These are phyloP conservation scores for Cercospora sojina DNA, from an alignment of 2,329 filamentous ascomycete genomes.

Conservation along the genomic window DNA sequence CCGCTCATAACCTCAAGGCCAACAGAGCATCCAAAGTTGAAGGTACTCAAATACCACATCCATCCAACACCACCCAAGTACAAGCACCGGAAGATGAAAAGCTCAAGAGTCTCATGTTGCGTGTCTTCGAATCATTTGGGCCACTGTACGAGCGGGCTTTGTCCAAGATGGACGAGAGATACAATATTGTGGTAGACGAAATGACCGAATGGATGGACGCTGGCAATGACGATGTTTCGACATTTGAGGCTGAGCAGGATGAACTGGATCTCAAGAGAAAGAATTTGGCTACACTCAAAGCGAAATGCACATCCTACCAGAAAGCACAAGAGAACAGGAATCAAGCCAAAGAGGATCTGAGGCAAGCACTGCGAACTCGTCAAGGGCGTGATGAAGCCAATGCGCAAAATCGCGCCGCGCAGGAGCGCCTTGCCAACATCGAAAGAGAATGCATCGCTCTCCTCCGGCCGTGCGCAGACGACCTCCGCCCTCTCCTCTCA, in stretches of 20 bases:
- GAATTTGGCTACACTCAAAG: slow-evolving; percentile 24
- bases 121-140: slow-evolving; percentile 28
- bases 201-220: slow-evolving; percentile 27
- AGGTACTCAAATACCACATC: slow-evolving; percentile 12
- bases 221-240: slow-evolving; percentile 21
- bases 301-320: slow-evolving; percentile 23
- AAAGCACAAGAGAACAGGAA: slow-evolving; percentile 28
- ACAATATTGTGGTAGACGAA: slow-evolving; percentile 26
- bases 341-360: slow-evolving; percentile 25
- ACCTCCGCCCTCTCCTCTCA: slow-evolving; percentile 24
- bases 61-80: slow-evolving; percentile 19
- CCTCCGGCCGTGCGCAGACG: slow-evolving; percentile 28
- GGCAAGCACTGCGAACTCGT: slow-evolving; percentile 27
- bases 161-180: slow-evolving; percentile 19
- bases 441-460: slow-evolving; percentile 30
- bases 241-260: slow-evolving; percentile 24
- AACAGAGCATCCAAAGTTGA: not conserved
- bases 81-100: slow-evolving; percentile 16
- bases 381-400: slow-evolving; percentile 24
- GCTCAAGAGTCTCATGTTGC: slow-evolving; percentile 13
- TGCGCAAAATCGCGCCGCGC: slow-evolving; percentile 31
- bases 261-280: slow-evolving; percentile 21
- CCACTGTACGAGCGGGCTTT: slow-evolving; percentile 20
- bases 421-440: slow-evolving; percentile 26
- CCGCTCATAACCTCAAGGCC: slow-evolving; percentile 10